Evolutionary conservation across 2,329 filamentous ascomycete species (phyloP), one percentile per base, ranked within the genome.

Genomic region (Sporothrix mexicana): DNA sequence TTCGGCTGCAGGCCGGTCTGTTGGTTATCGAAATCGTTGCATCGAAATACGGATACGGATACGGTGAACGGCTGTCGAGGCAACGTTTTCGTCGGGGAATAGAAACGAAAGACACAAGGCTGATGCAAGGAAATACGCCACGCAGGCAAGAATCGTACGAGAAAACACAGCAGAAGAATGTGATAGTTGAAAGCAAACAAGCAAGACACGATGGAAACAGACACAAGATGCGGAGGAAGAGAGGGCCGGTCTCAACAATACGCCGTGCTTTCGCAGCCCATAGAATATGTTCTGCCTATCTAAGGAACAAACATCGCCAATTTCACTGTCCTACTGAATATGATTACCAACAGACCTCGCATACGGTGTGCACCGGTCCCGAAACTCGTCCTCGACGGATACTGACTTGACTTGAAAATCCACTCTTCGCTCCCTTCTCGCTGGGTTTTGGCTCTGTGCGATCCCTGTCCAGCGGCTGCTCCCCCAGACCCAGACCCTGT

Each of bases 51-150:
- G 23, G 23, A 67, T 20, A 8, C 15, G 23, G 23, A 51, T n/a
- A 36, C 43, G 45, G 25, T 17, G 64, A 67, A 36, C 23, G 20
- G 43, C 62, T 47, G 43, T 17, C 13, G 43, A 12, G 20, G 62
- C 43, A 67, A 45, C 64, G 23, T 7, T 15, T 49, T 67, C 41
- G 41, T 47, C 20, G 59, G 59, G 59, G 36, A 7, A 17, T n/a
- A 45, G 41, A 64, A 64, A 45, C 36, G 59, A 64, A 45, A 45
- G 36, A 45, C 12, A 10, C 30, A 36, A 36, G 30, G 23, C 30
- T 66, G 59, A n/a, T 64, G 59, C n/a, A 45, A 64, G 36, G n/a
- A 47, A 43, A 20, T 45, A 51, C 45, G 64, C 64, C 64, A 67
- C 64, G 25, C 6, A 67, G 12, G 64, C 23, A 67, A n/a, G 47